Conservation (phyloP, 139 green algal species). For the Coccomyxa sp. region DNA sequence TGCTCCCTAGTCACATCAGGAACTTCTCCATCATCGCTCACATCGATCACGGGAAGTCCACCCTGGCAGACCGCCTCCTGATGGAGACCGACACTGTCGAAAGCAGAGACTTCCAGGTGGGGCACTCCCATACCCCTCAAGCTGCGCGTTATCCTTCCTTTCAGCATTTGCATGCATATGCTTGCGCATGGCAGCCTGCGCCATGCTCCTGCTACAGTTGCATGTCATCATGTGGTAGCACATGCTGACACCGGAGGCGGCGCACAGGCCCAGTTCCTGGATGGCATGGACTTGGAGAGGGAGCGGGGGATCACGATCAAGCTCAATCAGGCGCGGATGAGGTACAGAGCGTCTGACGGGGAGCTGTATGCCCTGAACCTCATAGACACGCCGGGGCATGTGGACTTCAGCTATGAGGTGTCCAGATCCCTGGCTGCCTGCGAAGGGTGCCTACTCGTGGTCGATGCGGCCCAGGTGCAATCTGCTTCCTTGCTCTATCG, state of each 20-base stretch:
- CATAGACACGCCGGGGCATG: constrained; percentile 89
- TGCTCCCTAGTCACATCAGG: constrained; percentile 46
- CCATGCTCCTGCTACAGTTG: too few species aligned
- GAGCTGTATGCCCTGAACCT: constrained; percentile 79
- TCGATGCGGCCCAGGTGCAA: constrained; percentile 67
- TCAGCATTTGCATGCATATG: neutral
- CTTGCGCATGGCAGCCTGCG: too few species aligned
- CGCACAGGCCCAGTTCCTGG: constrained; percentile 85
- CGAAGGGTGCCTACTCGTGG: constrained; percentile 95
- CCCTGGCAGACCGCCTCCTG: constrained; percentile 74
- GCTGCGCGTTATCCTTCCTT: neutral
- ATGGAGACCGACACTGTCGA: constrained; percentile 81
- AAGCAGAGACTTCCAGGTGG: constrained; percentile 61
- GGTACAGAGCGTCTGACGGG: constrained; percentile 62
- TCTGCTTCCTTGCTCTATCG: too few species aligned
- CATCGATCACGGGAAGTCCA: constrained; percentile 84
- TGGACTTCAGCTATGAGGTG: constrained; percentile 89
- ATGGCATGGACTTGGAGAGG: constrained; percentile 82
- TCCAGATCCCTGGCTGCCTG: constrained; percentile 90
- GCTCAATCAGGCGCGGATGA: constrained; percentile 94
- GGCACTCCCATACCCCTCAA: neutral
- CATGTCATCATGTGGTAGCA: neutral
- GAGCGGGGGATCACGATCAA: constrained; percentile 92
- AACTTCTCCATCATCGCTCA: constrained; percentile 87
- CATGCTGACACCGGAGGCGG: neutral